Conservation (phyloP, 75 land plant species). For the Isoetes taiwanensis region DNA sequence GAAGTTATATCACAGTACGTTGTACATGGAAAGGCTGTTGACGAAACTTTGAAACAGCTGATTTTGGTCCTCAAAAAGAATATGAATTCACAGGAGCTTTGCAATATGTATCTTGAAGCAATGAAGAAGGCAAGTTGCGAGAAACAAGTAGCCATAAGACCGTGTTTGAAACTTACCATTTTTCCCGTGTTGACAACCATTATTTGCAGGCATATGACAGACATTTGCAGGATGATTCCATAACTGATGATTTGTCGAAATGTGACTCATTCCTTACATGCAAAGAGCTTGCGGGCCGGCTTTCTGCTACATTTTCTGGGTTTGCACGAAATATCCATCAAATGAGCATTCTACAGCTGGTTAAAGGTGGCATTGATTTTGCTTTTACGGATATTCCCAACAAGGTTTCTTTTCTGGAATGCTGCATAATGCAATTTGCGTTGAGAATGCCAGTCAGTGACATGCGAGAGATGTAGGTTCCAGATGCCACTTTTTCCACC, state of each 20-base stretch:
- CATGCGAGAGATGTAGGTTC: conserved; percentile 57
- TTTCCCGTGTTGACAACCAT: background rate
- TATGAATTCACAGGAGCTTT: conserved; percentile 44
- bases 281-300: conserved; percentile 66
- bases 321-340: conserved; percentile 68
- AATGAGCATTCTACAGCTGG: conserved; percentile 53
- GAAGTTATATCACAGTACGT: conserved; percentile 83
- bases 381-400: conserved; percentile 78
- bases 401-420: conserved; percentile 65
- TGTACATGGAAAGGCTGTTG: conserved; percentile 61
- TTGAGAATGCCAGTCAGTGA: conserved; percentile 60
- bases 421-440: conserved; percentile 65
- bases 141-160: conserved; percentile 1
- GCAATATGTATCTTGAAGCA: conserved; percentile 55
- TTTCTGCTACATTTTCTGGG: conserved; percentile 64
- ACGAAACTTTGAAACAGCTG: conserved; percentile 75
- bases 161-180: background rate
- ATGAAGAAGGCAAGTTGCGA: conserved; percentile 48
- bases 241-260: conserved; percentile 28
- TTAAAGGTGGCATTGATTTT: conserved; percentile 59
- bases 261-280: conserved; percentile 43
- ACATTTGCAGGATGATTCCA: conserved; percentile 22
- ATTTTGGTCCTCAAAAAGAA: conserved; percentile 57
- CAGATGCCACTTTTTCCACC: background rate
- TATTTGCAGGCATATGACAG: conserved; percentile 46